A percentile compares a stretch with the other conserved stretches of the same genome.
Evolutionary conservation across 2,329 filamentous ascomycete species (phyloP).

Genomic region (Penicillium sclerotiorum): DNA sequence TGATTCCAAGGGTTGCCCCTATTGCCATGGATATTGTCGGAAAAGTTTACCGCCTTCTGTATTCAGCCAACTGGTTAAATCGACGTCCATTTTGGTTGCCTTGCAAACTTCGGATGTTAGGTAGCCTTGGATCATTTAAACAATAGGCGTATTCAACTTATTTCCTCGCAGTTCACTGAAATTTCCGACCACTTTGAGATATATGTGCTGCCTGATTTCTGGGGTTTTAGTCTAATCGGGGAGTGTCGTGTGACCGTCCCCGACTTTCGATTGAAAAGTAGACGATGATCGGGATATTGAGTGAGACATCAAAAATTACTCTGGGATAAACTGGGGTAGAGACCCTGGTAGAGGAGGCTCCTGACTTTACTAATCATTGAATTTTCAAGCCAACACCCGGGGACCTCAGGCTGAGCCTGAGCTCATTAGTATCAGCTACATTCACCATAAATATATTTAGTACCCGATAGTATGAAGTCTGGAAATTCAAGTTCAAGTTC

Average conservation of each 20-base stretch:
- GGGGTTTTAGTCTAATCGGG: conserved; percentile 3
- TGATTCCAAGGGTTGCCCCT: too few relatives aligned
- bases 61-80: too few relatives aligned
- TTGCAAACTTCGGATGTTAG: background rate
- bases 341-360: background rate
- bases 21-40: too few relatives aligned
- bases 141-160: background rate
- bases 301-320: conserved; percentile 4
- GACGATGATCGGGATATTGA: conserved; percentile 11
- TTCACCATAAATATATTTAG: too few relatives aligned
- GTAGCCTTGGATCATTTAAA: too few relatives aligned
- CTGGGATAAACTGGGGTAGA: conserved; percentile 1
- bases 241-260: conserved; percentile 16
- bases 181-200: conserved; percentile 1
- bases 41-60: too few relatives aligned
- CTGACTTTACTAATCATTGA: too few relatives aligned
- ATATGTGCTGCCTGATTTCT: background rate
- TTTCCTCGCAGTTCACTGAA: background rate
- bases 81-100: background rate
- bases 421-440: too few relatives aligned
- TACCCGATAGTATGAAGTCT: too few relatives aligned
- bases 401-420: too few relatives aligned
- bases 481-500: too few relatives aligned
- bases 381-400: too few relatives aligned
- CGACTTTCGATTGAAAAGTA: conserved; percentile 4